Evolutionary conservation across 2,329 filamentous ascomycete genomes (phyloP).

Genomic region (Cladosporium sp.): DNA sequence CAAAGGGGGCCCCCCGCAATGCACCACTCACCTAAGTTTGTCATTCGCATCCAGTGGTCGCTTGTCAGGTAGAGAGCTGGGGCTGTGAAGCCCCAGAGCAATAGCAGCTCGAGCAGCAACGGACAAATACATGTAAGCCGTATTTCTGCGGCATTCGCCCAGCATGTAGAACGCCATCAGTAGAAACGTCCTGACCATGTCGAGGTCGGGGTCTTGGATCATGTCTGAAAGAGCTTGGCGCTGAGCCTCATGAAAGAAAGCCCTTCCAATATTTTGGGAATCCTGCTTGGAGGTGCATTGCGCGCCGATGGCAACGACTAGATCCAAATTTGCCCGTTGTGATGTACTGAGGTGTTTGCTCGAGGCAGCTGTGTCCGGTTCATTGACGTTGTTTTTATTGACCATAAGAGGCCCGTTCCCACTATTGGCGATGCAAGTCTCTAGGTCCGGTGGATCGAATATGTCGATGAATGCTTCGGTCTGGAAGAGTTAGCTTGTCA

Average conservation of each 20-base stretch:
- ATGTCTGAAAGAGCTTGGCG: constrained; percentile 46
- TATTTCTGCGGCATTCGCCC: constrained; percentile 54
- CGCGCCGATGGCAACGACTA: constrained; percentile 51
- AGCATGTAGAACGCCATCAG: constrained; percentile 58
- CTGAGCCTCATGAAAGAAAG: constrained; percentile 48
- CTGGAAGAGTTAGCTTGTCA: constrained; percentile 32
- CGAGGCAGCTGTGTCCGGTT: constrained; percentile 25
- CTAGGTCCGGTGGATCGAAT: constrained; percentile 25
- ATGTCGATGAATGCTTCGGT: constrained; percentile 38
- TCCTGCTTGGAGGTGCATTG: constrained; percentile 36
- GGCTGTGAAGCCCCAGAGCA: constrained; percentile 50
- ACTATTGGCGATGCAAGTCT: constrained; percentile 17
- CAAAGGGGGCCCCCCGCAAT: constrained; percentile 15
- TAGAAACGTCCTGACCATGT: constrained; percentile 49
- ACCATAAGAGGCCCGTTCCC: constrained; percentile 15
- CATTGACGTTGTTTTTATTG: constrained; percentile 15
- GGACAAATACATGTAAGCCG: constrained; percentile 60
- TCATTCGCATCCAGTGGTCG: constrained; percentile 16
- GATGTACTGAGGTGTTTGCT: constrained; percentile 28
- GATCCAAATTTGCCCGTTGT: constrained; percentile 18
- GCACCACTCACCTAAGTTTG: constrained; percentile 15
- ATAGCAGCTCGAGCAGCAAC: constrained; percentile 55
- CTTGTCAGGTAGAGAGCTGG: constrained; percentile 16
- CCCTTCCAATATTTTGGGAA: constrained; percentile 23
- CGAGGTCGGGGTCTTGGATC: constrained; percentile 50